Evolutionary conservation across 2,329 filamentous ascomycete genomes (phyloP), one percentile per base, ranked within the genome.

Genomic region (Mycosphaerelloides madeirae): DNA sequence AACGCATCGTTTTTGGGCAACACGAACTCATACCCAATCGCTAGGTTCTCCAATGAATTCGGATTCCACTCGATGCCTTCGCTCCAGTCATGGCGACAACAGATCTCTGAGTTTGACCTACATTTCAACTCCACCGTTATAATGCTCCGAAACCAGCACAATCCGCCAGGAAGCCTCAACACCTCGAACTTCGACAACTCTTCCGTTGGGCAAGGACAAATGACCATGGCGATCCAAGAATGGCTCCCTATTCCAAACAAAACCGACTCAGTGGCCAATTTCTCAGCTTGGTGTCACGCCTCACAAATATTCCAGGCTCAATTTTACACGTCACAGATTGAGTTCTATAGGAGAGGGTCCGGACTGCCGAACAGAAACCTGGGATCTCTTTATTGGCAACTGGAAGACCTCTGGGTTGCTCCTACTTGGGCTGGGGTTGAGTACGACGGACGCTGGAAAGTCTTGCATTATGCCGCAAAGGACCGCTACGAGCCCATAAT

Each of bases 231-330:
- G 0, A 76, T 76, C 0, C 58, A 78, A 52, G 53, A 61, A 28
- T 83, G 78, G 68, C 82, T 81, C 50, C 79, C 79, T 0, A 57
- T 68, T 1, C 78, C 79, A 0, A 63, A 74, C 53, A 78, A 80
- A 49, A 59, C 66, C 0, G 70, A 81, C 48, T 52, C 72, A 0
- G 48, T 76, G 0, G 77, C 74, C 12, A 81, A 83, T 52, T 83
- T 83, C 60, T 75, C 72, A 2, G 71, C 77, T 3, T 83, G 80
- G 80, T 78, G 74, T 46, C 74, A 77, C 46, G 73, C 78, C 0
- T 83, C 79, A 0, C 80, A 83, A 56, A 68, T 82, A 8, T 83
- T 82, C 66, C 80, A 83, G 57, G 78, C 79, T 2, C 78, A 82
- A 50, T 76, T 77, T 59, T 82, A 83, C 61, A 75, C 73, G 31